phyloP scores from a whole-genome alignment of 2,329 filamentous ascomycete genomes.

The Colletotrichum filicis region DNA sequence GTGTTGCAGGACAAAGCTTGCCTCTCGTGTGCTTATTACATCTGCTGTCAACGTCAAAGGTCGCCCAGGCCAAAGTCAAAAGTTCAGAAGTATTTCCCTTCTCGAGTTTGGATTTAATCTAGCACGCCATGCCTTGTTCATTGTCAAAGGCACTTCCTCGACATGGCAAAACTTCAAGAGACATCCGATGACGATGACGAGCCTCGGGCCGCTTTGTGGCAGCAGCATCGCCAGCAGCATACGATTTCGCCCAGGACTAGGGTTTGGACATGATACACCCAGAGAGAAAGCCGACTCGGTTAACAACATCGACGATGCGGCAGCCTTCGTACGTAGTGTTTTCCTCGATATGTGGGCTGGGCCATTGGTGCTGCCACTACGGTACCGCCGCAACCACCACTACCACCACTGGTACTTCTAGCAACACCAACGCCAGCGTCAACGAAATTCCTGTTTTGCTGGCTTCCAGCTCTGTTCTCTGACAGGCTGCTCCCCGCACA shows the following conservation, averaged over 20 bases:
- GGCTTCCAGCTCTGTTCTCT: neutral
- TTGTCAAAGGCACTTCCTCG: neutral
- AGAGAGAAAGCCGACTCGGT: neutral
- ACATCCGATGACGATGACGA: neutral
- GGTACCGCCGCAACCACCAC: neutral
- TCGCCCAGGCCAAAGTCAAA: constrained; percentile 17
- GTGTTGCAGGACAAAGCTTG: constrained; percentile 18
- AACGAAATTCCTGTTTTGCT: constrained; percentile 19
- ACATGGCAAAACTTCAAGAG: neutral
- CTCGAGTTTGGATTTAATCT: neutral
- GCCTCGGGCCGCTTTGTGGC: neutral
- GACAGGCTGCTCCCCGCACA: constrained; percentile 30
- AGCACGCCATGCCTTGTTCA: constrained; percentile 8
- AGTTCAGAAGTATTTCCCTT: neutral
- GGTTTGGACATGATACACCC: neutral
- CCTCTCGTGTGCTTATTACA: constrained; percentile 6
- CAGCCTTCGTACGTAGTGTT: neutral
- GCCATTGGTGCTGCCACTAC: neutral
- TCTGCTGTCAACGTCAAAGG: neutral
- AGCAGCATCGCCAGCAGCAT: neutral
- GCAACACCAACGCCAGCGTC: constrained; percentile 12
- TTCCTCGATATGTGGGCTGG: neutral
- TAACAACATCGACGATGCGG: constrained; percentile 15
- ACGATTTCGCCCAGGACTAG: neutral
- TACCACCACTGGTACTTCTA: neutral